These are phyloP conservation scores for Leishmania tropica DNA, from an alignment of 208 protist species.

Conservation along the genomic window DNA sequence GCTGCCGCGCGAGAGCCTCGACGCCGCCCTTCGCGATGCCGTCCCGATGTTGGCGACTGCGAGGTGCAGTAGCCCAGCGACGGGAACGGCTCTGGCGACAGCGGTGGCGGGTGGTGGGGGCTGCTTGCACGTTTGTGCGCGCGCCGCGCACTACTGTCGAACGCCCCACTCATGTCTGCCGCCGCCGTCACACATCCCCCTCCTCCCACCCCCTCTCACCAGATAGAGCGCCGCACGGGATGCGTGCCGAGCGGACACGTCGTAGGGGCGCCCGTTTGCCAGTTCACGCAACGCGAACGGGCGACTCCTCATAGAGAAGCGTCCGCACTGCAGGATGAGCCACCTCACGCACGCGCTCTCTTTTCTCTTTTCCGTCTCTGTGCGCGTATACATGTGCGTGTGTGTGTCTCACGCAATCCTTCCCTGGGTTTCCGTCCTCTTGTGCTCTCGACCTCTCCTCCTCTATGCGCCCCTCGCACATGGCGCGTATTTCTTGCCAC, in stretches of 20 bases:
- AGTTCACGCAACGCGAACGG: background rate
- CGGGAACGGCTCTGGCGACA: background rate
- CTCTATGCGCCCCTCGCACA: background rate
- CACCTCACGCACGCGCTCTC: background rate
- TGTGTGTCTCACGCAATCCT: background rate
- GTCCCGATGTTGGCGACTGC: constrained; percentile 47
- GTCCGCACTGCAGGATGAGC: background rate
- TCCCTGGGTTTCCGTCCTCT: background rate
- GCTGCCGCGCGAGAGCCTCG: background rate
- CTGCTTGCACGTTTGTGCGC: background rate
- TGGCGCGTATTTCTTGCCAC: background rate
- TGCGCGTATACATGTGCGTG: background rate
- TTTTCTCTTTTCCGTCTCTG: background rate
- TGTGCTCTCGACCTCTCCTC: background rate
- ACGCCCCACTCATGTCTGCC: background rate
- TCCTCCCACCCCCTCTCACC: background rate
- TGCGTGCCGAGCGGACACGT: background rate
- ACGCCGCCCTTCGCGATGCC: constrained; percentile 18
- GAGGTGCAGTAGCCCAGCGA: constrained; percentile 35
- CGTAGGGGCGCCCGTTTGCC: background rate
- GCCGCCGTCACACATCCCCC: background rate
- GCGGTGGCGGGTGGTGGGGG: background rate
- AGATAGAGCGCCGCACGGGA: background rate
- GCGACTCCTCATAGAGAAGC: background rate
- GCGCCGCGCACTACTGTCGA: background rate